A percentile compares a stretch with the other conserved stretches of the same genome.
Evolutionary conservation across 176 grass and related monocot species (phyloP).

Genomic region (Chrysopogon serrulatus): DNA sequence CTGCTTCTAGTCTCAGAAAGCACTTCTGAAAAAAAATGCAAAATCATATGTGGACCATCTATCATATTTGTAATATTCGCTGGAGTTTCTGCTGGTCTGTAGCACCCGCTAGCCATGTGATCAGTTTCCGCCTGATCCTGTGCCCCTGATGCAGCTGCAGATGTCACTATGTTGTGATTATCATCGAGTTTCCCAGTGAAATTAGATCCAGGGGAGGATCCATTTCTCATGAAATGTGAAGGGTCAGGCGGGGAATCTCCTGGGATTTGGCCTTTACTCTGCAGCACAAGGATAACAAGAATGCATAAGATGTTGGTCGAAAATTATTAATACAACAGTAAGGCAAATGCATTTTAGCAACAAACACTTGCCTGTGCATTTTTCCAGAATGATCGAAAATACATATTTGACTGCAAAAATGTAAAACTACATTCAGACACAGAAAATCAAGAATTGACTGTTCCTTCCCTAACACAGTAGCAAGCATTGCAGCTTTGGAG

Average conservation of each 20-base stretch:
- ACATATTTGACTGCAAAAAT: conserved; percentile 89
- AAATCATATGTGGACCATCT: conserved; percentile 1
- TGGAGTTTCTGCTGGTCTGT: conserved; percentile 48
- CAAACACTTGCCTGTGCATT: conserved; percentile 63
- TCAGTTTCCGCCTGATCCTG: conserved; percentile 49
- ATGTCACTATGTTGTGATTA: conserved; percentile 37
- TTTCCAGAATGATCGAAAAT: conserved; percentile 99
- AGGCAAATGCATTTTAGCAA: conserved; percentile 17
- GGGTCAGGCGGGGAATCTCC: conserved; percentile 46
- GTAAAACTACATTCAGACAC: conserved; percentile 29
- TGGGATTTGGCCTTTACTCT: conserved; percentile 66
- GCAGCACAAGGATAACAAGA: conserved; percentile 18
- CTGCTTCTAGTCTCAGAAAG: conserved; percentile 6
- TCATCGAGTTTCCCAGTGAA: conserved; percentile 54
- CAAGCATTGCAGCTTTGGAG: background rate
- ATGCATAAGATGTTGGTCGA: background rate
- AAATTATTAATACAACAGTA: background rate
- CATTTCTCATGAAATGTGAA: conserved; percentile 62
- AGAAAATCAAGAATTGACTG: conserved; percentile 22
- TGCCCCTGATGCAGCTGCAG: conserved; percentile 49
- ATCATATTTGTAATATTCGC: conserved; percentile 46
- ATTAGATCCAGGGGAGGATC: conserved; percentile 50
- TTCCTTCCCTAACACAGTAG: conserved; percentile 9
- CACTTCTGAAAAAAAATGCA: background rate
- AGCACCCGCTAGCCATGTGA: conserved; percentile 34